phyloP scores from a whole-genome alignment of 192 early-diverging fungal species.

The Backusella parvicylindrica region DNA sequence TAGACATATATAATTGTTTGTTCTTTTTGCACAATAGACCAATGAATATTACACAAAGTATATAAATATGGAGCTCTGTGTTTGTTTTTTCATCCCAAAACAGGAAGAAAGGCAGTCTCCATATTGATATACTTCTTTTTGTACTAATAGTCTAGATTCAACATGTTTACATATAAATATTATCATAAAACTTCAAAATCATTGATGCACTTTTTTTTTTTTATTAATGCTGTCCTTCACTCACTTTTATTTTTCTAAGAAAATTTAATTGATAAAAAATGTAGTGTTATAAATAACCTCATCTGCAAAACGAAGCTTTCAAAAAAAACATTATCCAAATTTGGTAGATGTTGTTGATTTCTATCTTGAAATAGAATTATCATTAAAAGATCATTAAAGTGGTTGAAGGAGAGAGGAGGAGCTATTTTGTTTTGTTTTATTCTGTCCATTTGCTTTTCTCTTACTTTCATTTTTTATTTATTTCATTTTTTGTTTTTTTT shows the following conservation, averaged over 20 bases:
- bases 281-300: background rate
- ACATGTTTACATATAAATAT: background rate
- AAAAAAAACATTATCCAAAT: constrained; percentile 8
- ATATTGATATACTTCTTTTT: background rate
- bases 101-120: background rate
- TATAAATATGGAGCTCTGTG: background rate
- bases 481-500: background rate
- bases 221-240: background rate
- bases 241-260: background rate
- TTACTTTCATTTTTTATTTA: background rate
- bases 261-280: background rate
- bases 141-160: background rate
- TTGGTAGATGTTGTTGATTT: constrained; percentile 9
- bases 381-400: no score
- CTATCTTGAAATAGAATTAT: background rate
- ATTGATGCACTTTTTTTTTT: background rate
- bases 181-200: background rate
- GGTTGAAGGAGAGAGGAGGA: background rate
- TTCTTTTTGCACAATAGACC: background rate
- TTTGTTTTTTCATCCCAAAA: background rate
- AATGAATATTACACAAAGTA: background rate
- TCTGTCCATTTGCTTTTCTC: background rate
- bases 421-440: background rate
- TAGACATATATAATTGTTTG: background rate
- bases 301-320: background rate